Percentiles rank a stretch among this genome's conserved stretches.
Conservation (phyloP, 176 grass and related monocot species). For the Poa annua region DNA sequence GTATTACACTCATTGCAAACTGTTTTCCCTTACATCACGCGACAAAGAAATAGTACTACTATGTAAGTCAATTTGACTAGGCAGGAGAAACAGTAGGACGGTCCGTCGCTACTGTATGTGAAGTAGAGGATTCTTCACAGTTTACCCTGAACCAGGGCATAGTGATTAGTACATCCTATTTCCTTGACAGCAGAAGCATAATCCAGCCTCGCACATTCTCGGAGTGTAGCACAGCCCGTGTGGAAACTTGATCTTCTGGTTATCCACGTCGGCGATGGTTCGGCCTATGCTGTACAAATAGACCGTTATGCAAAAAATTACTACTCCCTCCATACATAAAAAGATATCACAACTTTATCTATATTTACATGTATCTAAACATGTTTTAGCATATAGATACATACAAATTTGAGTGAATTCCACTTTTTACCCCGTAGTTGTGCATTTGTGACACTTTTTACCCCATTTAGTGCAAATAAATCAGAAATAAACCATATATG, state of each 20-base stretch:
- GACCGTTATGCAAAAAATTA: background rate
- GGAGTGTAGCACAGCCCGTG: background rate
- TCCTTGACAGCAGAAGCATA: background rate
- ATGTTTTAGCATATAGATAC: no score
- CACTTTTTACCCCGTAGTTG: no score
- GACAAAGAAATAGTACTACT: background rate
- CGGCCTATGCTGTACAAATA: background rate
- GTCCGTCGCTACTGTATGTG: background rate
- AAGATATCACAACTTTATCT: no score
- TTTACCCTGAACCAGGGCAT: background rate
- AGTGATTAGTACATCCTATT: background rate
- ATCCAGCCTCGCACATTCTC: background rate
- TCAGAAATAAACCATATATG: no score
- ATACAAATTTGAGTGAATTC: no score
- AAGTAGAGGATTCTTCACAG: background rate
- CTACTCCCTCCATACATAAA: no score
- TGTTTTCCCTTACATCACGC: background rate
- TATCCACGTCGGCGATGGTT: background rate
- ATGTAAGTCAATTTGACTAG: background rate
- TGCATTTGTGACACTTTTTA: no score
- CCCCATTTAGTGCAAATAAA: no score
- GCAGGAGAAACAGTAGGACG: background rate
- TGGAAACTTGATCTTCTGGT: background rate
- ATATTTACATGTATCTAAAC: no score
- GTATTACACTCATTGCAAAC: background rate